Evolutionary conservation across 2,329 filamentous ascomycete genomes (phyloP).

Genomic region (Beauveria varroae): DNA sequence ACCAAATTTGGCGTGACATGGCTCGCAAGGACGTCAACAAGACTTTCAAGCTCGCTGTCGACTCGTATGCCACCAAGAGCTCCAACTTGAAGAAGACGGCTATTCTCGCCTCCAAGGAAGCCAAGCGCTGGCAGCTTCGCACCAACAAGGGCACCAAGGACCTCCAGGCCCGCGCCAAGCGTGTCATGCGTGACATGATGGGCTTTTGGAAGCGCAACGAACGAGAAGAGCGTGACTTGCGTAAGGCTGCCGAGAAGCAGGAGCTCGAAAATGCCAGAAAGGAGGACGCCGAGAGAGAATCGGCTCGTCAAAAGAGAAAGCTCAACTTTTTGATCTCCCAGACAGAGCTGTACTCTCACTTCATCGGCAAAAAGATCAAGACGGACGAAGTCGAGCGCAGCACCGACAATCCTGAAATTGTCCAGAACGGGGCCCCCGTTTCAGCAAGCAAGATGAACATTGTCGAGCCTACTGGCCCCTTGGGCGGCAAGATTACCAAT

Average conservation of each 20-base stretch:
- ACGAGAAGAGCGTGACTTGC: slow-evolving; percentile 87
- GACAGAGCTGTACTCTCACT: slow-evolving; percentile 97
- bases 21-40: slow-evolving; percentile 91
- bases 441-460: slow-evolving; percentile 40
- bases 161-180: slow-evolving; percentile 90
- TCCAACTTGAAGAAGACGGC: slow-evolving; percentile 98
- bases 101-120: slow-evolving; percentile 92
- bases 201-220: slow-evolving; percentile 99
- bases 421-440: slow-evolving; percentile 39
- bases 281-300: slow-evolving; percentile 94
- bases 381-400: slow-evolving; percentile 90
- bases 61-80: slow-evolving; percentile 77
- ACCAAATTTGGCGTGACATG: slow-evolving; percentile 94
- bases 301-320: slow-evolving; percentile 94
- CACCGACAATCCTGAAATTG: slow-evolving; percentile 71
- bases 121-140: slow-evolving; percentile 90
- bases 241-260: slow-evolving; percentile 89
- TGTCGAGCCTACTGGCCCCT: slow-evolving; percentile 44
- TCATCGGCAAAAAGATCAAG: slow-evolving; percentile 99
- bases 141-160: slow-evolving; percentile 99
- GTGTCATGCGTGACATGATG: slow-evolving; percentile 99
- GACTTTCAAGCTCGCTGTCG: slow-evolving; percentile 78
- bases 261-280: slow-evolving; percentile 95
- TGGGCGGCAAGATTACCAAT: slow-evolving; percentile 71
- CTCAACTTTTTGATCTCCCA: slow-evolving; percentile 99